Evolutionary conservation across 1,284 basidiomycete genomes (phyloP), one percentile per base, ranked within the genome.

Genomic region (Ceratobasidium sp.): DNA sequence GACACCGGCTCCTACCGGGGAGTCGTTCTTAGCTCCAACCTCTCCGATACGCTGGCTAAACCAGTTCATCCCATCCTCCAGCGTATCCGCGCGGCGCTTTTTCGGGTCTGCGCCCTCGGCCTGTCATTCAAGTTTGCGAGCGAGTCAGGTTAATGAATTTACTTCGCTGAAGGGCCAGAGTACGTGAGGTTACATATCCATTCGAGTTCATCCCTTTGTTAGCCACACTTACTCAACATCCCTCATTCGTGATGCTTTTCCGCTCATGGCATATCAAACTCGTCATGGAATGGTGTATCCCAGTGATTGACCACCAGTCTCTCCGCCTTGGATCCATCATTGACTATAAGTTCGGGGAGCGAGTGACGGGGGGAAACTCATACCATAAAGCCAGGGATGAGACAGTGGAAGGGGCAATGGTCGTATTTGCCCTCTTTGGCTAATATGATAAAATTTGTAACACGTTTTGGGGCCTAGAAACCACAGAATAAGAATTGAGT

Each of bases 321-420:
- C 97, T 61, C 97, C 97, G 0, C 96, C 96, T 89, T 98, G 96
- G 37, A 96, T 90, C 94, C 95, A 56, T 19, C 22, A n/a, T n/a
- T n/a, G 15, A 4, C 34, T 1, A 25, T 32, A 32, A 49, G 59
- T 9, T 65, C 32, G 19, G 22, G 34, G n/a, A 25, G 40, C 7
- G 22, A 17, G 82, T 86, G 66, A 22, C 29, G n/a, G 5, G n/a
- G 44, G 15, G 13, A 13, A 5, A 15, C 15, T 5, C 25, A 17
- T 79, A 94, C 93, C 98, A 99, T 99, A 83, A 99, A 99, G 0
- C 95, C 97, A 5, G 96, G 96, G 15, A 99, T 95, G 65, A 98
- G 87, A 46, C 97, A 90, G 82, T 99, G 97, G 84, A 99, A 99
- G 43, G 93, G 83, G 77, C 90, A 92, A 80, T 95, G 86, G 80